Percentiles rank a stretch among this genome's conserved stretches.
These are phyloP conservation scores for Lyophyllum semitale DNA, from an alignment of 768 basidiomycete species.

Conservation along the genomic window DNA sequence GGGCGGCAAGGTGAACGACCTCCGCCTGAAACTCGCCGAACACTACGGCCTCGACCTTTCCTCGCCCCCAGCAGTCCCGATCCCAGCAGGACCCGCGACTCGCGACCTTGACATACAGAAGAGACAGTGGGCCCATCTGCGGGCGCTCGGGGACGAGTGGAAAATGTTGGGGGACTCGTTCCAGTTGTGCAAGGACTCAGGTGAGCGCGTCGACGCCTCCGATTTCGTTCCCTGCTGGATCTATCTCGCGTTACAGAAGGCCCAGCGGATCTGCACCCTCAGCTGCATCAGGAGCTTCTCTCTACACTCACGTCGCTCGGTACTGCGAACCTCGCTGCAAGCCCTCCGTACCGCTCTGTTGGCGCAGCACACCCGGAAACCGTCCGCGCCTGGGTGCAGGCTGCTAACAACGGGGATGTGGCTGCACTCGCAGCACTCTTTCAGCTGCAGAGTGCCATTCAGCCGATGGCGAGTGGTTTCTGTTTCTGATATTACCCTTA, in stretches of 20 bases:
- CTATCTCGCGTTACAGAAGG: not conserved
- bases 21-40: not conserved
- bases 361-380: not conserved
- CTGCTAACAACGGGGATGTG: not conserved
- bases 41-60: not conserved
- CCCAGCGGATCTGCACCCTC: not conserved
- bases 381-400: constrained; percentile 1
- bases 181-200: constrained; percentile 1
- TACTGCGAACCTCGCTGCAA: not conserved
- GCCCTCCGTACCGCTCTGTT: not conserved
- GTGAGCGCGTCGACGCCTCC: not conserved
- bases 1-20: not conserved
- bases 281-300: not conserved
- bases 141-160: constrained; percentile 1
- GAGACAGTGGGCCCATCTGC: constrained; percentile 1
- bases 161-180: not conserved
- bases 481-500: too few relatives aligned
- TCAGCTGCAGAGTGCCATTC: not conserved
- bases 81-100: not conserved
- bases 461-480: not conserved
- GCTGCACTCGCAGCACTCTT: not conserved
- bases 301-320: not conserved
- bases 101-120: constrained; percentile 2
- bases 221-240: not conserved
- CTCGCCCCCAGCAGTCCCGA: not conserved